Evolutionary conservation across 2,329 filamentous ascomycete species (phyloP), one percentile per base, ranked within the genome.

Genomic region (Cercospora sesami): DNA sequence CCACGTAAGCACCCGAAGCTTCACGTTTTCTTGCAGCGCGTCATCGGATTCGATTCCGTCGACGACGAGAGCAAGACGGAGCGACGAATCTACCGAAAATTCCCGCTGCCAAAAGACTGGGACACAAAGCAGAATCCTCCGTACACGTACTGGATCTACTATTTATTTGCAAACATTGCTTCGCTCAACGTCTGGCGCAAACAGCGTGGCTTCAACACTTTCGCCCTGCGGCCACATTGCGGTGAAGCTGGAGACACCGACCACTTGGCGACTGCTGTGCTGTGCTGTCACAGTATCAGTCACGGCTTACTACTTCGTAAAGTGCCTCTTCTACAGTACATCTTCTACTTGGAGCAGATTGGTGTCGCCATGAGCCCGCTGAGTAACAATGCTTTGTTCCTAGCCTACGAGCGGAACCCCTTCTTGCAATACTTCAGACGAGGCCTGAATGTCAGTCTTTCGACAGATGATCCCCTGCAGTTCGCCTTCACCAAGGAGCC

Each of bases 71-170:
- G 94, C 84, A 99, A 99, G 81, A 86, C 93, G 2, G 95, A 99
- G 80, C 89, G 94, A 30, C 90, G 95, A 21, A 86, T 98, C n/a
- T 97, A 93, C 82, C 91, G 90, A 76, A 99, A 99, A 79, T 99
- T 96, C 73, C 95, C 95, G 0, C 89, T 95, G 23, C 94, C 95
- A 4, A 91, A 89, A 69, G 89, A 89, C 64, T 99, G 95, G 95
- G 87, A 89, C 71, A 93, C 93, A 0, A 93, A 91, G 75, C 94
- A 98, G 80, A 99, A 99, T 77, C 95, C 95, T 14, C 95, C 95
- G 0, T 99, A 99, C 82, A 97, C 91, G 78, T 99, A 99, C 81
- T 99, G 95, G 95, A 91, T 98, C 77, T 99, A 99, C 81, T 96
- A 97, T 77, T 85, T 98, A 63, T 98, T 95, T 76, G 90, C 95